Conservation (phyloP, 1,139 yeast species). For the Insectozyma bohioensis region DNA sequence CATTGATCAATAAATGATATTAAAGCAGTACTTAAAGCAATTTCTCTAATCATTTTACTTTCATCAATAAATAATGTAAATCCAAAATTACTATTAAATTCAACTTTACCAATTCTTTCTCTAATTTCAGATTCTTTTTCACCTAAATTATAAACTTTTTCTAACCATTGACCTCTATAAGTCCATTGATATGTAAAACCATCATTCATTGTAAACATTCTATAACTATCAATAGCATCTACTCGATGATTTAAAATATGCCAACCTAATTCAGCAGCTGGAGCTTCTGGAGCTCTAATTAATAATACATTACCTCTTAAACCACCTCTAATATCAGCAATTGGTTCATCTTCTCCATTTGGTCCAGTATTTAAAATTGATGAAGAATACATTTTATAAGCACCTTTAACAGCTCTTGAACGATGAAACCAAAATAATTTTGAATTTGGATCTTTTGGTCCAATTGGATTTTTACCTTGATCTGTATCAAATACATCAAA, state of each 20-base stretch:
- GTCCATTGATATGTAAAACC: constrained; percentile 68
- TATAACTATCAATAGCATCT: constrained; percentile 61
- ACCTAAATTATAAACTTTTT: constrained; percentile 54
- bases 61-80: constrained; percentile 56
- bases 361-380: constrained; percentile 38
- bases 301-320: constrained; percentile 56
- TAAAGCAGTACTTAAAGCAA: constrained; percentile 59
- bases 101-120: constrained; percentile 56
- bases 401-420: constrained; percentile 65
- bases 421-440: constrained; percentile 53
- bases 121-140: constrained; percentile 63
- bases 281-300: constrained; percentile 47
- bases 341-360: constrained; percentile 52
- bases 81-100: constrained; percentile 49
- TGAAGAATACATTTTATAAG: constrained; percentile 54
- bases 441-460: constrained; percentile 38
- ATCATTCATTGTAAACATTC: constrained; percentile 58
- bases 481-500: constrained; percentile 54
- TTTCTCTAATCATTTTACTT: constrained; percentile 49
- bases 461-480: constrained; percentile 31
- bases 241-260: constrained; percentile 58
- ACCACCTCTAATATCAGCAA: constrained; percentile 61
- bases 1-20: constrained; percentile 65
- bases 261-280: constrained; percentile 62
- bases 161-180: constrained; percentile 55